Conservation (phyloP, 2,329 filamentous ascomycete genomes). For the Nannizziopsis arthrosporioides region DNA sequence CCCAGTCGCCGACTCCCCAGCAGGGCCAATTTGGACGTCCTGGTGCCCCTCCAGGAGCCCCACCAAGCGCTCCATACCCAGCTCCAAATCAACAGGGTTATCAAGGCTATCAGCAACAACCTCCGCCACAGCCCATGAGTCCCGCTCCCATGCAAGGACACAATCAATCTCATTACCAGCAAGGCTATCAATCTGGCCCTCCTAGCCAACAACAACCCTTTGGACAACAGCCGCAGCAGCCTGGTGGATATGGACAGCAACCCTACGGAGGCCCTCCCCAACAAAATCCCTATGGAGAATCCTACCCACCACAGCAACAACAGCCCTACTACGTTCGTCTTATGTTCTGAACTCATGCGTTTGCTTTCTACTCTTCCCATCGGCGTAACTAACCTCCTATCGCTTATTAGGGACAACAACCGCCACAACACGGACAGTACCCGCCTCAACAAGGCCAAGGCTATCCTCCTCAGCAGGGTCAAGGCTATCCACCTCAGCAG, state of each 20-base stretch:
- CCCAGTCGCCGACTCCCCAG: constrained; percentile 22
- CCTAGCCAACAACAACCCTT: constrained; percentile 26
- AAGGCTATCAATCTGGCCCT: constrained; percentile 32
- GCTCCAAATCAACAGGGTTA: constrained; percentile 21
- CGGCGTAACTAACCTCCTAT: constrained; percentile 2
- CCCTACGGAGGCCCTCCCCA: constrained; percentile 25
- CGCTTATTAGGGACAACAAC: constrained; percentile 17
- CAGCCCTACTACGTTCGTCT: constrained; percentile 20
- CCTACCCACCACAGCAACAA: constrained; percentile 26
- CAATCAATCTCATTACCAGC: constrained; percentile 18
- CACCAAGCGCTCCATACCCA: constrained; percentile 24
- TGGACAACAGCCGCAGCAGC: constrained; percentile 33
- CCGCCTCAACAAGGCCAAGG: constrained; percentile 25
- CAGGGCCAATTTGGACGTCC: constrained; percentile 29
- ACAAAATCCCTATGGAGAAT: constrained; percentile 23
- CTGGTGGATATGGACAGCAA: constrained; percentile 23
- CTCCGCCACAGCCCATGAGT: constrained; percentile 1
- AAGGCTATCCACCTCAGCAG: constrained; percentile 23
- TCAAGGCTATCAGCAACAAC: constrained; percentile 17
- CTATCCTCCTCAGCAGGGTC: constrained; percentile 22
- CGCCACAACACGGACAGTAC: constrained; percentile 28
- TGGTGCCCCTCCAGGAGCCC: constrained; percentile 22
- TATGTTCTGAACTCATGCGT: constrained; percentile 10
- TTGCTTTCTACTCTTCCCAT: not conserved
- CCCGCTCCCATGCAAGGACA: constrained; percentile 4